These are phyloP conservation scores for Rhododendron henanense DNA, from an alignment of 148 eudicot species.

Conservation along the genomic window DNA sequence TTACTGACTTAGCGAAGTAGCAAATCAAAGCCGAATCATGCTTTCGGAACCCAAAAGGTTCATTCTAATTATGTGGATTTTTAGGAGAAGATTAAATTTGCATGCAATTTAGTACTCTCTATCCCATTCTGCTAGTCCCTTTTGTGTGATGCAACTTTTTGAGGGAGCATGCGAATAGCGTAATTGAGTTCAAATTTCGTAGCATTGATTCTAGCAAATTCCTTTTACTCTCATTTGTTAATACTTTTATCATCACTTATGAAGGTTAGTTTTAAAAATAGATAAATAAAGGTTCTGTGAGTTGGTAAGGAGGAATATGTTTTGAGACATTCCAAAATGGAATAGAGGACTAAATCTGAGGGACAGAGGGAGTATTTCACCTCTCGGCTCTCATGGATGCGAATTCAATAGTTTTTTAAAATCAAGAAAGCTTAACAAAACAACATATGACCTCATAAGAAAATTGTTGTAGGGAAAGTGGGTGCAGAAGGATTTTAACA, in stretches of 20 bases:
- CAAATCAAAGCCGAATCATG: no score
- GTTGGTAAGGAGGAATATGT: no score
- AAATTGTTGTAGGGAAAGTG: conserved; percentile 17
- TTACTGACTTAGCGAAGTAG: no score
- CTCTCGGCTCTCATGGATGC: background rate
- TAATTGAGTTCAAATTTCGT: background rate
- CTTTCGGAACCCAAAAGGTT: no score
- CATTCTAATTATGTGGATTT: no score
- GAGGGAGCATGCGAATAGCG: background rate
- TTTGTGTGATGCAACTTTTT: background rate
- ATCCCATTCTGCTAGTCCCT: no score
- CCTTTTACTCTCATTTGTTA: background rate
- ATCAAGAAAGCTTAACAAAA: background rate
- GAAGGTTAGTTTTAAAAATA: background rate
- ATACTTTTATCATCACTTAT: background rate
- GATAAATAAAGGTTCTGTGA: no score
- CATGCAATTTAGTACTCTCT: no score
- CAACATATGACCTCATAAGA: background rate
- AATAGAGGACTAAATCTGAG: no score
- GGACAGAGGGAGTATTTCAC: background rate
- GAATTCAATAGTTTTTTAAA: background rate
- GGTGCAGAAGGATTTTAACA: conserved; percentile 34
- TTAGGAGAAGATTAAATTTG: no score
- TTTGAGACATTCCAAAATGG: no score
- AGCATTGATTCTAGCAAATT: background rate